Conservation (phyloP, 495 filamentous ascomycete genomes). For the Cercophora sp. region DNA sequence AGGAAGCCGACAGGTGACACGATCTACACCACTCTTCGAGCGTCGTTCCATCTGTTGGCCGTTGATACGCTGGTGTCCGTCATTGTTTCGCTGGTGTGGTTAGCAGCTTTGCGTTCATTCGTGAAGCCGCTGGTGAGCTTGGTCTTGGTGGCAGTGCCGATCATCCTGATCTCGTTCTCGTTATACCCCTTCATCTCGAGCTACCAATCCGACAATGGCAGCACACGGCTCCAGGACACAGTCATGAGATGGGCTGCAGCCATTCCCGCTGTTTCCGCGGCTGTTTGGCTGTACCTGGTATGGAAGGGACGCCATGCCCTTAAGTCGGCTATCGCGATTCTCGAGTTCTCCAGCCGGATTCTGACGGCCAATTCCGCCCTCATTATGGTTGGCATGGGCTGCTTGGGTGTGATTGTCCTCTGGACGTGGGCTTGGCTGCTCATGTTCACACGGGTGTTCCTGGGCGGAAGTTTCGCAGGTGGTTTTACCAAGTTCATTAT, state of each 20-base stretch:
- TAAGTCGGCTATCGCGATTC: conserved; percentile 72
- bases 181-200: conserved; percentile 89
- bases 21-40: conserved; percentile 82
- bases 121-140: conserved; percentile 73
- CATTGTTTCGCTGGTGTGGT: conserved; percentile 83
- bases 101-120: conserved; percentile 80
- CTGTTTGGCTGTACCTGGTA: conserved; percentile 78
- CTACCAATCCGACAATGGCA: conserved; percentile 69
- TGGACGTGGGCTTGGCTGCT: conserved; percentile 96
- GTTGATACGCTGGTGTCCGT: conserved; percentile 88
- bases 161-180: conserved; percentile 80
- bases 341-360: conserved; percentile 87
- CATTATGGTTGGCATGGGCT: conserved; percentile 73
- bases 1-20: conserved; percentile 71
- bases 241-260: conserved; percentile 85
- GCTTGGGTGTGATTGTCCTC: conserved; percentile 66
- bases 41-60: conserved; percentile 83
- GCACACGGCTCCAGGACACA: conserved; percentile 72
- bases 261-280: conserved; percentile 67
- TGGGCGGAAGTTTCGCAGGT: conserved; percentile 71
- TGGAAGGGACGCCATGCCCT: conserved; percentile 75
- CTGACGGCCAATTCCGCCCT: conserved; percentile 80
- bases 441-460: conserved; percentile 95
- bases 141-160: conserved; percentile 77
- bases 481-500: conserved; percentile 65